These are phyloP conservation scores for Penicillium pulvis DNA, from an alignment of 495 filamentous ascomycete genomes.

Conservation along the genomic window DNA sequence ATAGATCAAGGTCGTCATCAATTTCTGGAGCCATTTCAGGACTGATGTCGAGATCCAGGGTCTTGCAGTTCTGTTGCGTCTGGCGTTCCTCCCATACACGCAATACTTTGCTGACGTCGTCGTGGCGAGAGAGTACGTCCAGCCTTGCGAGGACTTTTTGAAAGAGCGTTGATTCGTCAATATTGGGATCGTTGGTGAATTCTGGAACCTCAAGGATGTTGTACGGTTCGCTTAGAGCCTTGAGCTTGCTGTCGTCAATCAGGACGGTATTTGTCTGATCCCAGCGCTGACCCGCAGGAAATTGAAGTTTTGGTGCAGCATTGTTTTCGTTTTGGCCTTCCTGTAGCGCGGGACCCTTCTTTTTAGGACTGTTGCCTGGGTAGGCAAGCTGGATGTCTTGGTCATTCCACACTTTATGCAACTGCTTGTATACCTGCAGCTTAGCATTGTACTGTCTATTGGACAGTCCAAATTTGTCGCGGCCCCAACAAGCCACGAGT, in stretches of 20 bases:
- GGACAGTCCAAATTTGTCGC: conserved; percentile 73
- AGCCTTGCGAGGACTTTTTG: conserved; percentile 35
- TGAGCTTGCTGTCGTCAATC: conserved; percentile 79
- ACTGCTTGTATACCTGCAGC: conserved; percentile 84
- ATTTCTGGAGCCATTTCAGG: conserved; percentile 3
- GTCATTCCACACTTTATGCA: conserved; percentile 70
- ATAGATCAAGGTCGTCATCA: conserved; percentile 11
- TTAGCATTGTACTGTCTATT: conserved; percentile 63
- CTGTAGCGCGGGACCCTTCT: not conserved
- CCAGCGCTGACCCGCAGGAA: conserved; percentile 50
- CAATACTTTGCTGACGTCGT: conserved; percentile 46
- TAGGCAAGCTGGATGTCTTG: conserved; percentile 28
- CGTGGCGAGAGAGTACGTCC: conserved; percentile 33
- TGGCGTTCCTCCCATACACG: conserved; percentile 28
- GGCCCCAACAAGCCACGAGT: conserved; percentile 75
- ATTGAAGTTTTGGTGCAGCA: conserved; percentile 1
- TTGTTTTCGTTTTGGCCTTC: not conserved
- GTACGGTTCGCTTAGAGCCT: conserved; percentile 78
- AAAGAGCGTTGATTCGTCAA: conserved; percentile 38
- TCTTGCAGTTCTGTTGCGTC: conserved; percentile 13
- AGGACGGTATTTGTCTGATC: conserved; percentile 85
- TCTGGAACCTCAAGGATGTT: conserved; percentile 83
- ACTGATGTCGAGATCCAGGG: conserved; percentile 28
- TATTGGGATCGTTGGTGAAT: conserved; percentile 48
- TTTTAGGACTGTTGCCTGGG: conserved; percentile 26